Conservation (phyloP, 768 basidiomycete genomes). For the Lepiota venenata region DNA sequence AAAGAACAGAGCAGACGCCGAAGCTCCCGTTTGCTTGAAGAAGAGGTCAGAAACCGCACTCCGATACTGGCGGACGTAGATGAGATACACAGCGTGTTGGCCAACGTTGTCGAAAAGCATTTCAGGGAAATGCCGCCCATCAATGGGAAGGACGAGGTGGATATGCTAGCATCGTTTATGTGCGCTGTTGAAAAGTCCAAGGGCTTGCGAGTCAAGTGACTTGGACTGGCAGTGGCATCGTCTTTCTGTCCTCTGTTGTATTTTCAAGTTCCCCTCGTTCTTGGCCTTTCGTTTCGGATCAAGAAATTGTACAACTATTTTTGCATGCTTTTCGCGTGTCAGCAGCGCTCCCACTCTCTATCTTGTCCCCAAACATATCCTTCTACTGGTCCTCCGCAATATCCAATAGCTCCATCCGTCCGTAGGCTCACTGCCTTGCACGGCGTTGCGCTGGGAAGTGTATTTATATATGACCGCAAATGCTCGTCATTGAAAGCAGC, state of each 20-base stretch:
- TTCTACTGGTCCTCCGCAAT: background rate
- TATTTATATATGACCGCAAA: background rate
- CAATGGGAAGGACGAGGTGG: constrained; percentile 66
- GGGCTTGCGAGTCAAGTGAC: constrained; percentile 18
- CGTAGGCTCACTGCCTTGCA: background rate
- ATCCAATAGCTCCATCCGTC: background rate
- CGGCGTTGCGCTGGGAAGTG: background rate
- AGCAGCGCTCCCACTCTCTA: background rate
- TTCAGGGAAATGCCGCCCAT: constrained; percentile 56
- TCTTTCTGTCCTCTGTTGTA: background rate
- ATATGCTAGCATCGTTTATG: constrained; percentile 81
- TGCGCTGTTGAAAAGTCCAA: constrained; percentile 65
- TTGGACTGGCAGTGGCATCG: background rate
- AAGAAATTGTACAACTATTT: background rate
- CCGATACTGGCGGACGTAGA: constrained; percentile 69
- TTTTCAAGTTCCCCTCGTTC: background rate
- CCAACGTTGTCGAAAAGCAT: constrained; percentile 68
- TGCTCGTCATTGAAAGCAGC: background rate
- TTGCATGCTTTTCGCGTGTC: background rate
- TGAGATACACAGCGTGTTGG: constrained; percentile 66
- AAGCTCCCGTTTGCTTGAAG: constrained; percentile 72
- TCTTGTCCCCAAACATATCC: background rate
- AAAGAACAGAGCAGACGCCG: constrained; percentile 59
- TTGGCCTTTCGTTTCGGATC: background rate
- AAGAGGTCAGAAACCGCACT: constrained; percentile 49